Percentiles rank a stretch among this genome's conserved stretches.
Conservation (phyloP, 2,329 filamentous ascomycete species). For the Clarireedia paspali region DNA sequence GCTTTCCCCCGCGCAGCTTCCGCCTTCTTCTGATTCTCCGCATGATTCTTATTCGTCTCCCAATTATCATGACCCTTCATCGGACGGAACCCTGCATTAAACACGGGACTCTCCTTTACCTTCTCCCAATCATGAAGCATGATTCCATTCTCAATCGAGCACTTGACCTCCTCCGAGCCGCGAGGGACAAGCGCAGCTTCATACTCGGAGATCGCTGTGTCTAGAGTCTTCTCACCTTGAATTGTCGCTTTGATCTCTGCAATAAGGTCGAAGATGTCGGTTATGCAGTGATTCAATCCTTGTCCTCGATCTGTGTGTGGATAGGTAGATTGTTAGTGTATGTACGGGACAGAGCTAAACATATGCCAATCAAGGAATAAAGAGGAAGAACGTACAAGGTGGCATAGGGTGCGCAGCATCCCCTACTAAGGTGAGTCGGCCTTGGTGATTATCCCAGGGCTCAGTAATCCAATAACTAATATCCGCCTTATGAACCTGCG, state of each 20-base stretch:
- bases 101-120: neutral
- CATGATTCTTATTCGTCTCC: neutral
- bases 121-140: neutral
- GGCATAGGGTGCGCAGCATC: constrained; percentile 1
- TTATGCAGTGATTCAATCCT: neutral
- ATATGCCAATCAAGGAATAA: neutral
- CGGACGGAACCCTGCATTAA: neutral
- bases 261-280: neutral
- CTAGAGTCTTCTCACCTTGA: constrained; percentile 12
- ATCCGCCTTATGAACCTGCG: constrained; percentile 34
- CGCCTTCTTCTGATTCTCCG: neutral
- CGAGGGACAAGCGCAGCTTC: constrained; percentile 38
- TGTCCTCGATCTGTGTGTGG: neutral
- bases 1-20: neutral
- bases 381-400: neutral
- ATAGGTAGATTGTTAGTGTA: neutral
- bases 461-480: constrained; percentile 25
- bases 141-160: constrained; percentile 36
- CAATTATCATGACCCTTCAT: neutral
- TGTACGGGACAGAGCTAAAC: neutral
- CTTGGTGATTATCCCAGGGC: neutral
- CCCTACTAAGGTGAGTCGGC: neutral
- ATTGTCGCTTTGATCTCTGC: constrained; percentile 16
- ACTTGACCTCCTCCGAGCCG: constrained; percentile 36
- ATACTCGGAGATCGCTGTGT: constrained; percentile 31